phyloP scores from a whole-genome alignment of 805 yeast species.

The Blastobotrys americana region DNA sequence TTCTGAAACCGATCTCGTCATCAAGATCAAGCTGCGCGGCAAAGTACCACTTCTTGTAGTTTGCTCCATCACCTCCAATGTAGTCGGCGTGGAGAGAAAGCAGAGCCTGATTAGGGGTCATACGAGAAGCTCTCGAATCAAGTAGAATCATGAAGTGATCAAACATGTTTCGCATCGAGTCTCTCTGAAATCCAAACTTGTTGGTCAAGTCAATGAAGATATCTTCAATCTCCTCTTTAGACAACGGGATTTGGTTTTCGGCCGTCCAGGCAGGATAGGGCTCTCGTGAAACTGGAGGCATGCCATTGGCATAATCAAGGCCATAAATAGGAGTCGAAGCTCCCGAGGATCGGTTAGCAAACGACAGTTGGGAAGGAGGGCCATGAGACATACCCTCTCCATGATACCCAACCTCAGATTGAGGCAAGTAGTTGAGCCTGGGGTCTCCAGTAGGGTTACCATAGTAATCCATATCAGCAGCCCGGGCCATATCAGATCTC shows the following conservation, averaged over 20 bases:
- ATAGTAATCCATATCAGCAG: constrained; percentile 34
- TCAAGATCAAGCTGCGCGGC: constrained; percentile 62
- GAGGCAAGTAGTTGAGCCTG: constrained; percentile 23
- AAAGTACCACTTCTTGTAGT: constrained; percentile 70
- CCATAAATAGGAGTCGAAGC: constrained; percentile 93
- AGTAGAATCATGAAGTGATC: constrained; percentile 54
- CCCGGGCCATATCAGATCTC: constrained; percentile 35
- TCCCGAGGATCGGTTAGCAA: constrained; percentile 80
- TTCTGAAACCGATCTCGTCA: constrained; percentile 30
- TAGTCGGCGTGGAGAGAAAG: constrained; percentile 63
- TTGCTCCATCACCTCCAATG: constrained; percentile 63
- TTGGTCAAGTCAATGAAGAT: constrained; percentile 46
- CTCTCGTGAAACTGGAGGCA: constrained; percentile 67
- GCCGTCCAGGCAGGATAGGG: constrained; percentile 98
- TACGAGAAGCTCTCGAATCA: constrained; percentile 63
- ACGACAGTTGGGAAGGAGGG: constrained; percentile 53
- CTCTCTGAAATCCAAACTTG: constrained; percentile 63
- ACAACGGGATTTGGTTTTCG: constrained; percentile 46
- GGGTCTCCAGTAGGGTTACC: constrained; percentile 29
- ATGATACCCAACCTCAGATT: constrained; percentile 25
- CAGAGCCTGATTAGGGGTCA: constrained; percentile 50
- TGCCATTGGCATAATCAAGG: constrained; percentile 41
- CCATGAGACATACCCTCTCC: constrained; percentile 23
- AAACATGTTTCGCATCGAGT: constrained; percentile 58
- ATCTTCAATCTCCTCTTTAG: constrained; percentile 43